Evolutionary conservation across 352 stramenopile species (phyloP).

Genomic region (Globisporangium iwayamae): DNA sequence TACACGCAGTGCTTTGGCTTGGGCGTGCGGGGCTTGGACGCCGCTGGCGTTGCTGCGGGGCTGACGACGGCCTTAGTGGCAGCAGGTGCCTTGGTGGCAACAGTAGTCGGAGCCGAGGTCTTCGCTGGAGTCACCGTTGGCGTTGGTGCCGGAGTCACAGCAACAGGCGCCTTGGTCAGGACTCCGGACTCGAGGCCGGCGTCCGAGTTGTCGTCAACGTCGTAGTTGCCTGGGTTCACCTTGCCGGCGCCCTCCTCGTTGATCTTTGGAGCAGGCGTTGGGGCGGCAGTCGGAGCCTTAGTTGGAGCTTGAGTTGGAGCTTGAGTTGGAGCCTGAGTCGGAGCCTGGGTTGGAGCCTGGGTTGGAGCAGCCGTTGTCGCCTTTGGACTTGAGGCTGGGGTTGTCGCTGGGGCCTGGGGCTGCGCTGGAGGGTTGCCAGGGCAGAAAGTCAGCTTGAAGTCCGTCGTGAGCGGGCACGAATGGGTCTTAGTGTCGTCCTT

Average conservation of each 20-base stretch:
- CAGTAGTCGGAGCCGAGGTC: not conserved
- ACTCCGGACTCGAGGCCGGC: slow-evolving; percentile 9
- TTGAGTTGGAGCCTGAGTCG: slow-evolving; percentile 2
- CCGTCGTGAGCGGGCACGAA: slow-evolving; percentile 49
- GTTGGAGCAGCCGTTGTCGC: not conserved
- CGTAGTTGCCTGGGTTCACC: slow-evolving; percentile 16
- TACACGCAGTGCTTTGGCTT: slow-evolving; percentile 26
- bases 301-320: slow-evolving; percentile 10
- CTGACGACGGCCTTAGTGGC: not conserved
- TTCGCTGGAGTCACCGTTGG: slow-evolving; percentile 3
- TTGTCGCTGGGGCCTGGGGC: slow-evolving; percentile 4
- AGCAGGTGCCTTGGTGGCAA: not conserved
- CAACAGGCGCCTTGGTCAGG: slow-evolving; percentile 5
- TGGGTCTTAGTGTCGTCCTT: slow-evolving; percentile 76
- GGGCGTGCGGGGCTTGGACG: slow-evolving; percentile 16
- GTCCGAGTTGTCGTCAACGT: slow-evolving; percentile 9
- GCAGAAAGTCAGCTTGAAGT: slow-evolving; percentile 73
- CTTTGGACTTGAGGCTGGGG: not conserved
- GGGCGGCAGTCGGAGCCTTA: not conserved
- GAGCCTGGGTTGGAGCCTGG: slow-evolving; percentile 1
- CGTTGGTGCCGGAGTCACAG: not conserved
- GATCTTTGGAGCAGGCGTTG: slow-evolving; percentile 9
- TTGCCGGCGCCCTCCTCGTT: slow-evolving; percentile 13
- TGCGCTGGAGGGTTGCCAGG: slow-evolving; percentile 26
- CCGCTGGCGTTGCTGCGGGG: slow-evolving; percentile 3